Percentiles rank a stretch among this genome's conserved stretches.
These are phyloP conservation scores for Trichoderma sp. DNA, from an alignment of 2,329 filamentous ascomycete genomes.

Conservation along the genomic window DNA sequence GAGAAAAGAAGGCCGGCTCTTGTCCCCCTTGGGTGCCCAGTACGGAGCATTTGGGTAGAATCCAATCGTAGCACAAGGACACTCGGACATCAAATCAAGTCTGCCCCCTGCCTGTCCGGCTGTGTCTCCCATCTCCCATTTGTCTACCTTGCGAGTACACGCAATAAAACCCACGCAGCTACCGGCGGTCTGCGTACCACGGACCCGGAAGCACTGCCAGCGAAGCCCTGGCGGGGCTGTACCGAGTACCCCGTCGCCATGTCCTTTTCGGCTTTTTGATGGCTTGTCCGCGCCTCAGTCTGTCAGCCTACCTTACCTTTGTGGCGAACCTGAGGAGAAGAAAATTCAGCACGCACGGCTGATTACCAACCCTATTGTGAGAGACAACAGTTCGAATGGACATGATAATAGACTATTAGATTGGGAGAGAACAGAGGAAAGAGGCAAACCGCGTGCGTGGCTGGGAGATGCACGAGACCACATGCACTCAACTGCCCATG, in stretches of 20 bases:
- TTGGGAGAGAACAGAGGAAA: background rate
- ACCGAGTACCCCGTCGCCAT: conserved; percentile 20
- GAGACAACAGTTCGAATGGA: too few species aligned
- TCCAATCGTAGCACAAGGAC: background rate
- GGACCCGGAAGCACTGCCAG: conserved; percentile 25
- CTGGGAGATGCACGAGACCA: background rate
- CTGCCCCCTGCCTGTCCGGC: too few species aligned
- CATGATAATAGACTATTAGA: too few species aligned
- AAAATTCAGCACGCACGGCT: background rate
- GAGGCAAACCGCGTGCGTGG: background rate
- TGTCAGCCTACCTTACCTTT: background rate
- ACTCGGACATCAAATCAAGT: too few species aligned
- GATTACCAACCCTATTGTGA: too few species aligned
- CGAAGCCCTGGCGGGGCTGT: conserved; percentile 19
- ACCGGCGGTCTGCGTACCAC: conserved; percentile 28
- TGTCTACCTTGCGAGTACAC: background rate
- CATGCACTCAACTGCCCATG: background rate
- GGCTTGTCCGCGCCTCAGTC: background rate
- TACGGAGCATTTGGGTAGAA: background rate
- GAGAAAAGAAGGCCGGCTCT: too few species aligned
- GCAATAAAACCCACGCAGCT: background rate
- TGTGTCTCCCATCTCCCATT: too few species aligned
- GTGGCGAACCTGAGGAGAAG: background rate
- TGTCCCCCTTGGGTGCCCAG: too few species aligned
- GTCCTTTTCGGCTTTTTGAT: conserved; percentile 2